Base-by-base conservation (phyloP, 2,329 filamentous ascomycete genomes). In the Waltergamsia citrina region DNA sequence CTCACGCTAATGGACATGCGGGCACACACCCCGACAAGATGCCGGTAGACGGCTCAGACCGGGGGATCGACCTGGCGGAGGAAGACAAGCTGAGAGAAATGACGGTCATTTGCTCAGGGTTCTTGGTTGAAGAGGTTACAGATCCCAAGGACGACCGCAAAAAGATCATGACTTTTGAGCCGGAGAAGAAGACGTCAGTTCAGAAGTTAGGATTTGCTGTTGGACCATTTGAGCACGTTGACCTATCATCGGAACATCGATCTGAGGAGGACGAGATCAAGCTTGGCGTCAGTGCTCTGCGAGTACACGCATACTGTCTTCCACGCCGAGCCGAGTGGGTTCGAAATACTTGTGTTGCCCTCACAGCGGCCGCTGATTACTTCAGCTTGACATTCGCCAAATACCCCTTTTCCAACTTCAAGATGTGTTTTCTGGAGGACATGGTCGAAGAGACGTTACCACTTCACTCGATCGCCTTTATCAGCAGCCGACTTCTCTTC, bases 401-500 rank as follows among this genome's bases (percentile, higher is more conserved):
- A 16, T 98, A 94, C 52, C 88, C 92, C 0, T 96, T 92, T 53
- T 75, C 84, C 19, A 87, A 83, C 50, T 96, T 93, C 66, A 94
- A 94, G 50, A 62, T 96, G 35, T 88, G 85, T 45, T 98, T 98
- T 47, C 79, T 98, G 14, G 92, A 98, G 46, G 92, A 98, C 53
- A 72, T 92, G 53, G 62, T 81, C 1, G 67, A 74, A 20, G 83
- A 94, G 38, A 81, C 82, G 1, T 67, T 81, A 15, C 74, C 87
- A 14, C 75, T 86, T 7, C 87, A 87, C 22, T 90, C 84, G 1
- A 69, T 98, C 45, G 83, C 88, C 0, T 75, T 98, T 21, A 87
- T 87, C 59, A 96, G 85, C 62, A 90, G 74, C 32, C 77, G 85
- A 27, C 65, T 98, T 2, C 72, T 98, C 1, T 94, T 86, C 47